These are phyloP conservation scores for Circinella minor DNA, from an alignment of 371 early-diverging fungal genomes.

Conservation along the genomic window DNA sequence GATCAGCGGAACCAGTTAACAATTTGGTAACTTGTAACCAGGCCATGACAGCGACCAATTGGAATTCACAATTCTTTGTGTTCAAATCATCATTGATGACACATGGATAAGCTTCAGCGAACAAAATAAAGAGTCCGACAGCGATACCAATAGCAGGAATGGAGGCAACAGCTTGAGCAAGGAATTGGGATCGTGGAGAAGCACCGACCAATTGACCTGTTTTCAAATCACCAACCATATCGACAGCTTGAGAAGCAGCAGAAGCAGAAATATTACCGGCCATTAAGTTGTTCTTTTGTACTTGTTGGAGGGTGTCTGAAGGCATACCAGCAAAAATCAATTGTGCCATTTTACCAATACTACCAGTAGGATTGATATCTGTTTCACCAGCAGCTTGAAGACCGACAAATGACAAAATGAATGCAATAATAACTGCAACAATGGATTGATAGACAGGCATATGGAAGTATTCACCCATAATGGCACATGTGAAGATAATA, in stretches of 20 bases:
- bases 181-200: slow-evolving; percentile 67
- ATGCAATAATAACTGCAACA: slow-evolving; percentile 66
- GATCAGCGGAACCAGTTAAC: slow-evolving; percentile 56
- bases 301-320: slow-evolving; percentile 28
- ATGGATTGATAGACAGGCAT: slow-evolving; percentile 62
- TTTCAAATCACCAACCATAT: slow-evolving; percentile 73
- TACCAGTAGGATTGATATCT: slow-evolving; percentile 69
- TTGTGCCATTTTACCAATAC: slow-evolving; percentile 68
- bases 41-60: slow-evolving; percentile 63
- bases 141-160: slow-evolving; percentile 61
- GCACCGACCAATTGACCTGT: slow-evolving; percentile 65
- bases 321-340: slow-evolving; percentile 66
- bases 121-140: slow-evolving; percentile 64
- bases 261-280: slow-evolving; percentile 67
- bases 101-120: slow-evolving; percentile 68
- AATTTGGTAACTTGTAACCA: slow-evolving; percentile 67
- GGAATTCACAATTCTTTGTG: slow-evolving; percentile 54
- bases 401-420: slow-evolving; percentile 74
- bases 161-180: slow-evolving; percentile 66
- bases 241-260: slow-evolving; percentile 65
- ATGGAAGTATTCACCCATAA: slow-evolving; percentile 62
- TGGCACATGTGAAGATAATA: slow-evolving; percentile 63
- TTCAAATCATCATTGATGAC: slow-evolving; percentile 36
- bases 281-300: slow-evolving; percentile 62
- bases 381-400: slow-evolving; percentile 72